Evolutionary conservation across 768 basidiomycete genomes (phyloP), one percentile per base, ranked within the genome.

Genomic region (Boletus huronensis): DNA sequence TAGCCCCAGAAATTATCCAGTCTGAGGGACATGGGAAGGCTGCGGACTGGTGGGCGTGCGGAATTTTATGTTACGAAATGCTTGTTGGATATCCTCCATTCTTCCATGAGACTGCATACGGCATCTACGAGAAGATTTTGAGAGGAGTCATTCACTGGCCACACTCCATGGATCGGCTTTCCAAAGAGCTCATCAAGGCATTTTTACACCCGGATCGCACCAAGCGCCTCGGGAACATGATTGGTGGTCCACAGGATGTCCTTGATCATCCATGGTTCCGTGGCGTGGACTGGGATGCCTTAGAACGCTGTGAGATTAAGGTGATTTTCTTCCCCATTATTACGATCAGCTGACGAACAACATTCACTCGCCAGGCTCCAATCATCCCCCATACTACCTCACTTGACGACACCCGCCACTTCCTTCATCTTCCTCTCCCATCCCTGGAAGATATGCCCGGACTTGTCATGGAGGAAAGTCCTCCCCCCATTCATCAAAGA

Each of bases 41-140:
- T 9, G 95, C 94, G 6, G 96, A 99, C 69, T 99, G 94, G 94
- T 99, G 97, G 97, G 96, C 97, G 9, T 88, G 94, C 64, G 97
- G 97, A 19, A 90, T 98, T 43, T 78, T 99, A 34, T 93, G 91
- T 70, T 99, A 96, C 70, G 97, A 99, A 71, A 98, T 98, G 94
- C 83, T 99, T 41, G 96, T 96, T 31, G 97, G 97, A 2, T 98
- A 96, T 67, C 95, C 96, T 26, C 97, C 97, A 21, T 99, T 98
- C 79, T 98, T 93, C 72, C 94, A 98, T 67, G 92, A 97, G 70
- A 92, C 93, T n/a, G 88, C 95, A 0, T 90, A 96, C 70, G 95
- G 93, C 43, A 98, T 98, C 72, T 98, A 98, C 71, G 96, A 99
- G 75, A 96, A 95, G 75, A 98, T 99, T 59, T 76, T 99, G 38